Evolutionary conservation across 2,329 filamentous ascomycete species (phyloP).

Genomic region (Remersonia thermophila): DNA sequence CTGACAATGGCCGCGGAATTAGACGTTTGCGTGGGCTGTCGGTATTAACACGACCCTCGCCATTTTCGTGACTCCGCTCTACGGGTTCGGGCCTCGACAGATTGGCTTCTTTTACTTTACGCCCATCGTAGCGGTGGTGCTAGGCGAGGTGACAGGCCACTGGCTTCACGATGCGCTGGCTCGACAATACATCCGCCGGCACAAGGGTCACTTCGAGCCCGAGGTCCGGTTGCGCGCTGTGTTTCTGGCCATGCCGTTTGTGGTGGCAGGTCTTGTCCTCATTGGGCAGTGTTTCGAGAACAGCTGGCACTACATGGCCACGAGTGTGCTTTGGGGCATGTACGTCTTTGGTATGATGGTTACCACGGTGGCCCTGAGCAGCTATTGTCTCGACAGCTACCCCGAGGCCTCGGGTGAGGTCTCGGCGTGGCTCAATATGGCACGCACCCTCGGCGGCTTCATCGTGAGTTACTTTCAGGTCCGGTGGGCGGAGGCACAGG

Average conservation of each 20-base stretch:
- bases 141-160: conserved; percentile 43
- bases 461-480: conserved; percentile 41
- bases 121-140: conserved; percentile 38
- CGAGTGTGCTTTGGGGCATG: conserved; percentile 37
- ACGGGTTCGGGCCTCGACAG: conserved; percentile 36
- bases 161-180: conserved; percentile 42
- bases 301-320: conserved; percentile 39
- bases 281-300: conserved; percentile 40
- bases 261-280: conserved; percentile 36
- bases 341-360: conserved; percentile 46
- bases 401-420: conserved; percentile 43
- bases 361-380: conserved; percentile 37
- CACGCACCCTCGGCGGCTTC: conserved; percentile 37
- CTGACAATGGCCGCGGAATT: conserved; percentile 12
- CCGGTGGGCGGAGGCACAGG: conserved; percentile 32
- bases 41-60: conserved; percentile 45
- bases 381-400: conserved; percentile 42
- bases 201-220: conserved; percentile 43
- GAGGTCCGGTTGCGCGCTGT: conserved; percentile 40
- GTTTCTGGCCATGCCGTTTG: conserved; percentile 35
- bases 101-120: conserved; percentile 48
- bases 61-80: conserved; percentile 37
- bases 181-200: conserved; percentile 29
- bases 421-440: conserved; percentile 38
- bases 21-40: conserved; percentile 37